Evolutionary conservation across 495 filamentous ascomycete genomes (phyloP).

Genomic region (Penicillium salamii): DNA sequence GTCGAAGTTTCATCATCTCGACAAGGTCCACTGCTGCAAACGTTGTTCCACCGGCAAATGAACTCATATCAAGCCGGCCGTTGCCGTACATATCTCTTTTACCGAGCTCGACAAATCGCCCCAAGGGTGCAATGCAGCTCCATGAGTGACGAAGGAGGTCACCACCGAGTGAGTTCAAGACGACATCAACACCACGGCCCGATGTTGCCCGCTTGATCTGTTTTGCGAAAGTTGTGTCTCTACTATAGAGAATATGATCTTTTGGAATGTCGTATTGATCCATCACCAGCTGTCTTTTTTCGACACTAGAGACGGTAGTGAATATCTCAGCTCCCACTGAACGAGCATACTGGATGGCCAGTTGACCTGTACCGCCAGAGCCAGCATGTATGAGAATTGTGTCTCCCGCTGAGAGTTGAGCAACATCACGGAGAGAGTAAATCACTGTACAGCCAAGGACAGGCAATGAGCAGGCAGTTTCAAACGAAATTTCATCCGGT

Average conservation of each 20-base stretch:
- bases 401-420: not conserved
- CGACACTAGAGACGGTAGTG: not conserved
- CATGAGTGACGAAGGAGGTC: not conserved
- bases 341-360: not conserved
- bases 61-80: not conserved
- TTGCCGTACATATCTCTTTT: not conserved
- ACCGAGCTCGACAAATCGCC: not conserved
- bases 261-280: not conserved
- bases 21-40: not conserved
- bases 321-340: not conserved
- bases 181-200: not conserved
- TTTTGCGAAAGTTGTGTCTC: not conserved
- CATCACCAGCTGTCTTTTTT: not conserved
- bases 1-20: not conserved
- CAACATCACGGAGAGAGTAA: not conserved
- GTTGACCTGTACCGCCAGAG: conserved; percentile 3
- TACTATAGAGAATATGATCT: conserved; percentile 1
- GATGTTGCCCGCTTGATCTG: not conserved
- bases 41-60: not conserved
- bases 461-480: too few species aligned
- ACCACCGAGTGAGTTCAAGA: not conserved
- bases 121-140: not conserved
- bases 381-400: conserved; percentile 4
- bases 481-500: too few species aligned
- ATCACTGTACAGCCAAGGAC: not conserved